Percentiles rank a stretch among this genome's conserved stretches.
These are phyloP conservation scores for Pestalotiopsis sp. DNA, from an alignment of 2,329 filamentous ascomycete genomes.

Conservation along the genomic window DNA sequence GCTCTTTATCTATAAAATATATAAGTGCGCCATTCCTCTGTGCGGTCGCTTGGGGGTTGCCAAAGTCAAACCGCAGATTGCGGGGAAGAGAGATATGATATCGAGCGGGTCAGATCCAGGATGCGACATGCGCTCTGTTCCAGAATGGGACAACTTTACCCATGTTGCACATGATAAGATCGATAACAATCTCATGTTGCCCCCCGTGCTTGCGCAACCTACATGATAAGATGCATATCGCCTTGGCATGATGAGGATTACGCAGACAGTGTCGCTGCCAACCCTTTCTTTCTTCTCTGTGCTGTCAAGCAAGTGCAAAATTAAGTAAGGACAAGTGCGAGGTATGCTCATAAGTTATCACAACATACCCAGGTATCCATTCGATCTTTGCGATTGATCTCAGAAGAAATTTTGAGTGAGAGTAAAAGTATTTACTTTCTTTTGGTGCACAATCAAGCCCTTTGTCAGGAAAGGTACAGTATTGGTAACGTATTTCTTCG, in stretches of 20 bases:
- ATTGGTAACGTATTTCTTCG: too few species aligned
- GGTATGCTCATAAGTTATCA: too few species aligned
- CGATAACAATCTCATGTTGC: neutral
- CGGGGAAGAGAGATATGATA: neutral
- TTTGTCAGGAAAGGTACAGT: too few species aligned
- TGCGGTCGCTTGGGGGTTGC: neutral
- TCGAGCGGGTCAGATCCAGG: neutral
- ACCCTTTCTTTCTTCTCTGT: too few species aligned
- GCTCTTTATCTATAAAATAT: neutral
- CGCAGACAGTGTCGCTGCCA: neutral
- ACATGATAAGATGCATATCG: neutral
- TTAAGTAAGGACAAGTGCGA: too few species aligned
- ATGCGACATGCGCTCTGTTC: neutral
- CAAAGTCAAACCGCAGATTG: neutral
- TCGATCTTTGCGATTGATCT: too few species aligned
- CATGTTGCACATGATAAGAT: neutral
- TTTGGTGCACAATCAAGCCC: too few species aligned
- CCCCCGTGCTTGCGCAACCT: neutral
- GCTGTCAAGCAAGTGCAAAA: too few species aligned
- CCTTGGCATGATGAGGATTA: neutral
- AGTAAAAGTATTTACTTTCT: too few species aligned
- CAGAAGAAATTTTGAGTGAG: too few species aligned
- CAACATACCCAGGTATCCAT: too few species aligned
- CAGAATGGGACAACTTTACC: neutral
- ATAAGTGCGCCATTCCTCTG: neutral